These are phyloP conservation scores for Termitomyces sp. DNA, from an alignment of 1,284 basidiomycete genomes.

Conservation along the genomic window DNA sequence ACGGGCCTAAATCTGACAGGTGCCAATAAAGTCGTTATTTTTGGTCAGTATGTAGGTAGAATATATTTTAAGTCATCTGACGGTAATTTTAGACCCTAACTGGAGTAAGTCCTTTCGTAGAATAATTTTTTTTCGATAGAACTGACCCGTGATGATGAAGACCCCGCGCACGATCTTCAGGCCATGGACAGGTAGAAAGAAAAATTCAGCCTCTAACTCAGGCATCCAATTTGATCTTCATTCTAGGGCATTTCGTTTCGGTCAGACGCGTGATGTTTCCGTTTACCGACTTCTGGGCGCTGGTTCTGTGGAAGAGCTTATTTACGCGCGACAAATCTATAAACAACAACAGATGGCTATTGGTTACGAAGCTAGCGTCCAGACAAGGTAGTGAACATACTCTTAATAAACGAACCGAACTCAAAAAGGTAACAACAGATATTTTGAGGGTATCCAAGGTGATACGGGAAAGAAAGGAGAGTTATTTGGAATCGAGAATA, in stretches of 20 bases:
- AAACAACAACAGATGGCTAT: conserved; percentile 89
- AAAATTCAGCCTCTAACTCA: not conserved
- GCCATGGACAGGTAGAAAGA: conserved; percentile 68
- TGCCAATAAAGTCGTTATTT: conserved; percentile 83
- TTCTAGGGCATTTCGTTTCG: conserved; percentile 73
- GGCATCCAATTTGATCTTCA: not conserved
- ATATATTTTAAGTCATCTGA: conserved; percentile 2
- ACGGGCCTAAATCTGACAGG: conserved; percentile 72
- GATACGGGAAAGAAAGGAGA: conserved; percentile 72
- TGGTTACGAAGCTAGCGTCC: conserved; percentile 76
- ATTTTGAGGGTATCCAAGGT: conserved; percentile 79
- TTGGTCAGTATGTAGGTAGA: conserved; percentile 51
- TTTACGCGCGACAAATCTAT: conserved; percentile 83
- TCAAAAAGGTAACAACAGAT: conserved; percentile 35
- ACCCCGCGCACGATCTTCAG: conserved; percentile 83
- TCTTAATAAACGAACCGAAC: not conserved
- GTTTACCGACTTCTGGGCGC: conserved; percentile 83
- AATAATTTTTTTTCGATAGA: not conserved
- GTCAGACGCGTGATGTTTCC: conserved; percentile 81
- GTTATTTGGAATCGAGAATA: conserved; percentile 78
- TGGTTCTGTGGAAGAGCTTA: conserved; percentile 82
- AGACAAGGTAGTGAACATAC: conserved; percentile 52
- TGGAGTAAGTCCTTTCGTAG: conserved; percentile 59
- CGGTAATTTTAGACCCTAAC: conserved; percentile 60
- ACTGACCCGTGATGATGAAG: conserved; percentile 30